Percentiles rank a stretch among this genome's conserved stretches.
phyloP scores from a whole-genome alignment of 2,329 filamentous ascomycete species.

The Stagonosporopsis tanaceti region DNA sequence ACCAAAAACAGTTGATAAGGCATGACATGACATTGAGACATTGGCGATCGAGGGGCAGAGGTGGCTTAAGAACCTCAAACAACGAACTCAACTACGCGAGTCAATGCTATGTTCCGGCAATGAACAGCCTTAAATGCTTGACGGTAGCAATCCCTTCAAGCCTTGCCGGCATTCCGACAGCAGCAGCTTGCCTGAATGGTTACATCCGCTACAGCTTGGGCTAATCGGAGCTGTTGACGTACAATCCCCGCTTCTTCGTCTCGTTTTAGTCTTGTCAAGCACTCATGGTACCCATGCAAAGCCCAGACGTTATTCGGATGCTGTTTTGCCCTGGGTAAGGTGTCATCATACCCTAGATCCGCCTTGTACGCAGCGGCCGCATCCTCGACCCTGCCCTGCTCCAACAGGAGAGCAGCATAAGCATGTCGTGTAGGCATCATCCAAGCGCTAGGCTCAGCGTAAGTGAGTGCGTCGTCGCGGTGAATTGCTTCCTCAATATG shows the following conservation, averaged over 20 bases:
- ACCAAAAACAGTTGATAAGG: not conserved
- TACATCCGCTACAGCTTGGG: constrained; percentile 67
- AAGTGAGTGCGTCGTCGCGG: constrained; percentile 70
- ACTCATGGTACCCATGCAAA: constrained; percentile 76
- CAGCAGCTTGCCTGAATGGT: constrained; percentile 66
- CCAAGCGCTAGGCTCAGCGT: constrained; percentile 81
- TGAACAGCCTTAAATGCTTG: not conserved
- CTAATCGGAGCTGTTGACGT: constrained; percentile 59
- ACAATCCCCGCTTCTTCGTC: constrained; percentile 58
- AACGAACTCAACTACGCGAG: not conserved
- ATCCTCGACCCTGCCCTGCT: constrained; percentile 63
- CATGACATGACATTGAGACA: not conserved
- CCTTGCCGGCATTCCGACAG: constrained; percentile 47
- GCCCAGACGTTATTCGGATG: constrained; percentile 81
- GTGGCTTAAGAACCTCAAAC: constrained; percentile 5
- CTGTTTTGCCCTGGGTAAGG: constrained; percentile 68
- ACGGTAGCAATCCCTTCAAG: not conserved
- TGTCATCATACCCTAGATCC: constrained; percentile 55
- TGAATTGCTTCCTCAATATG: constrained; percentile 65
- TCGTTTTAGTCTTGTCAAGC: constrained; percentile 64
- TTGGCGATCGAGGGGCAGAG: not conserved
- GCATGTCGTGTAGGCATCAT: constrained; percentile 79
- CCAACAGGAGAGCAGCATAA: constrained; percentile 72
- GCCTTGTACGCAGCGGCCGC: constrained; percentile 50
- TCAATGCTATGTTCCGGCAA: not conserved